A percentile compares a stretch with the other conserved stretches of the same genome.
These are phyloP conservation scores for Calonectria ilicicola DNA, from an alignment of 2,329 filamentous ascomycete species.

Conservation along the genomic window DNA sequence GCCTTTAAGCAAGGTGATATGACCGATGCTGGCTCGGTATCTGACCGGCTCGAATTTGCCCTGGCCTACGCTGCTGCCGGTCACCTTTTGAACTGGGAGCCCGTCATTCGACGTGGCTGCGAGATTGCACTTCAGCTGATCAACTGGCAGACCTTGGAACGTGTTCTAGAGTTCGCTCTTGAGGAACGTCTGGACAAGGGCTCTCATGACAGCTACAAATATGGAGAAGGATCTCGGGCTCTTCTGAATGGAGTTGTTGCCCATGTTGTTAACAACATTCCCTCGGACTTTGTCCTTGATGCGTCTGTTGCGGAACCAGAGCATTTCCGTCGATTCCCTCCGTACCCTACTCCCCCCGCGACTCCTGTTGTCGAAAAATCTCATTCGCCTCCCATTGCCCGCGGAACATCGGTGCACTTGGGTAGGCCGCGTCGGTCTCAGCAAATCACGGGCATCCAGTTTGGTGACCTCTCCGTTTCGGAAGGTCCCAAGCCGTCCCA, in stretches of 20 bases:
- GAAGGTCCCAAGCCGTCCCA: constrained; percentile 46
- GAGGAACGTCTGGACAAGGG: constrained; percentile 50
- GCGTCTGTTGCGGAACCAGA: constrained; percentile 51
- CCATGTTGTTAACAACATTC: constrained; percentile 72
- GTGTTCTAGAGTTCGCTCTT: constrained; percentile 70
- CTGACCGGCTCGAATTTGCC: constrained; percentile 65
- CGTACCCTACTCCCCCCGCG: constrained; percentile 27
- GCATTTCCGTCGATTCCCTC: constrained; percentile 55
- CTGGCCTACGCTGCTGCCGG: constrained; percentile 75
- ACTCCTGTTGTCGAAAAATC: constrained; percentile 24
- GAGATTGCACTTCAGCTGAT: constrained; percentile 69
- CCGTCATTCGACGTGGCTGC: constrained; percentile 68
- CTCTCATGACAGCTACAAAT: constrained; percentile 59
- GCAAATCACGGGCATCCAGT: constrained; percentile 74
- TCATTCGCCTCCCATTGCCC: constrained; percentile 46
- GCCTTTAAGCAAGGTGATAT: constrained; percentile 45
- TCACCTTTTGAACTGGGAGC: constrained; percentile 65
- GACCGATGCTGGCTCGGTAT: constrained; percentile 52
- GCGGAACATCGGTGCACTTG: constrained; percentile 51
- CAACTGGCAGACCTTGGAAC: constrained; percentile 73
- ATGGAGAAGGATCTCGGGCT: constrained; percentile 64
- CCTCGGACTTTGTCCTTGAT: constrained; percentile 70
- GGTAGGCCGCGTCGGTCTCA: constrained; percentile 56
- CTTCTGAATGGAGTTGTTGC: constrained; percentile 68
- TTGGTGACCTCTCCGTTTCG: constrained; percentile 71